Conservation (phyloP, 129 eudicot species). For the Lonicera japonica region DNA sequence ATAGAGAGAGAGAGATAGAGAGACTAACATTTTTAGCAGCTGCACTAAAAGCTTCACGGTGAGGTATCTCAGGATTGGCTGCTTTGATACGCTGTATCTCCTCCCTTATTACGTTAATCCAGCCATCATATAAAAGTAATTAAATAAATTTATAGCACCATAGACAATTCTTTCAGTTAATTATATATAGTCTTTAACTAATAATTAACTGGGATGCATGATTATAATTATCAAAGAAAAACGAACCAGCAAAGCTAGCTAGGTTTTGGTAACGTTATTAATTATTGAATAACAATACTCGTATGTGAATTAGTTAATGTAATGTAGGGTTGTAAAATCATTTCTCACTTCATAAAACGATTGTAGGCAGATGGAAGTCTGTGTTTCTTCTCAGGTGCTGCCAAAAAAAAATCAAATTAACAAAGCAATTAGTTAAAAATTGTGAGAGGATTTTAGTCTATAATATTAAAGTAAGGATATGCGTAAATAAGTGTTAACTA, state of each 20-base stretch:
- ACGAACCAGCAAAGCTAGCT: no score
- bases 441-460: no score
- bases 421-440: no score
- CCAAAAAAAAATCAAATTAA: not conserved
- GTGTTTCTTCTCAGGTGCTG: slow-evolving; percentile 99
- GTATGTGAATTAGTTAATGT: not conserved
- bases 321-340: not conserved
- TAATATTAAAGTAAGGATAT: not conserved
- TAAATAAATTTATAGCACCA: no score
- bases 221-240: no score
- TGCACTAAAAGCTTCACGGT: slow-evolving; percentile 94
- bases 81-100: slow-evolving; percentile 97
- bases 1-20: not conserved
- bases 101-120: no score
- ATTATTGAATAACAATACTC: not conserved
- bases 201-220: no score
- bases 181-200: no score
- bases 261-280: no score
- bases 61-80: slow-evolving; percentile 92
- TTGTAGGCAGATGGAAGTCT: slow-evolving; percentile 99
- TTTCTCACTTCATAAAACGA: slow-evolving; percentile 85
- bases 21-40: slow-evolving; percentile 87
- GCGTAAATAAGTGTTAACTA: not conserved
- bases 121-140: not conserved
- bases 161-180: no score